These are phyloP conservation scores for Penicillium sp. DNA, from an alignment of 2,329 filamentous ascomycete genomes.

Conservation along the genomic window DNA sequence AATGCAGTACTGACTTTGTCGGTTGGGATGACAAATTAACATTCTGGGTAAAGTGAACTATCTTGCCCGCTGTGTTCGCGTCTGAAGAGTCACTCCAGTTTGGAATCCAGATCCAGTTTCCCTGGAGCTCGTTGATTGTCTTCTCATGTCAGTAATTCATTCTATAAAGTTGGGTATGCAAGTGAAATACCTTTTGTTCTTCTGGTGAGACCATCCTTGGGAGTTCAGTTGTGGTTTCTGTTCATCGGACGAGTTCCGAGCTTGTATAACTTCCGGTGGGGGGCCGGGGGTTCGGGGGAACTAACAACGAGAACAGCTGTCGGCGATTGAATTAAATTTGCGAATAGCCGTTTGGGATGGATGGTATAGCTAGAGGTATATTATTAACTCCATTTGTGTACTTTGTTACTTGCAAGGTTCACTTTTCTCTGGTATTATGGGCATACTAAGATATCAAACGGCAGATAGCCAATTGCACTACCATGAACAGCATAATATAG, in stretches of 20 bases:
- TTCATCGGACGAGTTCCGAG: no score
- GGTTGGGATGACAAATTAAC: slow-evolving; percentile 20
- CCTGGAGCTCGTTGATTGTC: background rate
- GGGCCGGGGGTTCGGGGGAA: background rate
- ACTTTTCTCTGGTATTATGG: background rate
- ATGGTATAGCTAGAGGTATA: rapidly evolving
- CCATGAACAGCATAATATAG: background rate
- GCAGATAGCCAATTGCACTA: background rate
- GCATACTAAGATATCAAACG: background rate
- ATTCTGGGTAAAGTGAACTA: background rate
- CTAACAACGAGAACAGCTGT: background rate
- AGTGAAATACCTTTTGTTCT: background rate
- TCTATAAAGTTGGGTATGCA: background rate
- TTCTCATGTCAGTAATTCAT: background rate
- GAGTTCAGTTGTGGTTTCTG: background rate
- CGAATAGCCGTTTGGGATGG: background rate
- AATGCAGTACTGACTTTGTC: slow-evolving; percentile 21
- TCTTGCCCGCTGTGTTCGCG: slow-evolving; percentile 1
- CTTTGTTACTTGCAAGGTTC: background rate
- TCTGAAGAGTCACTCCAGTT: background rate
- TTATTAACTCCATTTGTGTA: background rate
- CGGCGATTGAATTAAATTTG: background rate
- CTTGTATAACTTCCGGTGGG: background rate
- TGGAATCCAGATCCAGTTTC: background rate
- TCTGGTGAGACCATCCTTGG: background rate